These are phyloP conservation scores for Citrullus amarus DNA, from an alignment of 306 rosid species.

Conservation along the genomic window DNA sequence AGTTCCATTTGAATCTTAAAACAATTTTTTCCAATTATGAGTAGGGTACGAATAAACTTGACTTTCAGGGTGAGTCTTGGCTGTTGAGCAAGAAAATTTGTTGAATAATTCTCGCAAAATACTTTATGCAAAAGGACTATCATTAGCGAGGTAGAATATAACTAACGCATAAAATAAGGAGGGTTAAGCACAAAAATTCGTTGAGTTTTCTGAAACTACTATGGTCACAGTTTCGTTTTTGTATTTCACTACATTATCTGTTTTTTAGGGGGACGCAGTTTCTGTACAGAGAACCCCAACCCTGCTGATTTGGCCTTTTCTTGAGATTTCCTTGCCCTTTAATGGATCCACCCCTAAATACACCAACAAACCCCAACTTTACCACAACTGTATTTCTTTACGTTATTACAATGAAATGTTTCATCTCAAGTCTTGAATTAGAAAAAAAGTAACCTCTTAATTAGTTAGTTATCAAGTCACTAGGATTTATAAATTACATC, in stretches of 20 bases:
- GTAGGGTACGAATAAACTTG: background rate
- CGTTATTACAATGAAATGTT: background rate
- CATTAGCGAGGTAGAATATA: background rate
- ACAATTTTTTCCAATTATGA: background rate
- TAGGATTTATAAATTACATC: background rate
- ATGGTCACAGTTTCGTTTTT: background rate
- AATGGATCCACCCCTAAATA: too few relatives aligned
- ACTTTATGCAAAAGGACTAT: background rate
- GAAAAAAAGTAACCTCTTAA: background rate
- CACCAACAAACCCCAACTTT: too few relatives aligned
- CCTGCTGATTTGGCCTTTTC: too few relatives aligned
- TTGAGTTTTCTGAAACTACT: background rate
- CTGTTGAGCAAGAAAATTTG: background rate
- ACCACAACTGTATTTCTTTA: too few relatives aligned
- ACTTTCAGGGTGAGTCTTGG: background rate
- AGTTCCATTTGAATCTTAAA: background rate
- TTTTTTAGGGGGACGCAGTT: too few relatives aligned
- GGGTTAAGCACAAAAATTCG: background rate
- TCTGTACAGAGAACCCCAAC: too few relatives aligned
- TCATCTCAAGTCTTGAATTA: background rate
- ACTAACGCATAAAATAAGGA: background rate
- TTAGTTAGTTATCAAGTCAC: background rate
- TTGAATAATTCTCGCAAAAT: background rate
- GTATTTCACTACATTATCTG: background rate
- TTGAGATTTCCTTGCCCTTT: too few relatives aligned